Conservation (phyloP, 495 filamentous ascomycete species). For the Lophium mytilinum region DNA sequence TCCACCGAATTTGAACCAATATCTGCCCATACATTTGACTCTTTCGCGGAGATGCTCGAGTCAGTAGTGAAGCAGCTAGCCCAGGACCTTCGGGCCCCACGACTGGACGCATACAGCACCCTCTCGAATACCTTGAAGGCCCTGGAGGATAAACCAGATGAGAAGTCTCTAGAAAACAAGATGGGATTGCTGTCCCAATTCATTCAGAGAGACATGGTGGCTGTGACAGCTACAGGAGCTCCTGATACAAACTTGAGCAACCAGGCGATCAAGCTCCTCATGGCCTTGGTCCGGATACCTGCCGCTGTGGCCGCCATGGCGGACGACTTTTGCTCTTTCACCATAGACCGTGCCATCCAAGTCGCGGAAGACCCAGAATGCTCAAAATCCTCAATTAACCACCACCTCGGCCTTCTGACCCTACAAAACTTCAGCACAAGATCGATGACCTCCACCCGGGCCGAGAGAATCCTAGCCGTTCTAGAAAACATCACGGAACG, state of each 20-base stretch:
- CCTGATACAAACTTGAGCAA: slow-evolving; percentile 58
- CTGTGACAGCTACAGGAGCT: slow-evolving; percentile 33
- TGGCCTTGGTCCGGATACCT: slow-evolving; percentile 61
- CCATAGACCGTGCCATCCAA: slow-evolving; percentile 69
- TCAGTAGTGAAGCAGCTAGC: slow-evolving; percentile 73
- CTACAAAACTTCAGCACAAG: slow-evolving; percentile 67
- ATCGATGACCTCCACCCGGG: slow-evolving; percentile 61
- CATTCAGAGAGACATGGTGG: slow-evolving; percentile 66
- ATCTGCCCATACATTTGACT: slow-evolving; percentile 34
- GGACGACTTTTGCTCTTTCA: slow-evolving; percentile 67
- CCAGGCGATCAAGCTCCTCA: slow-evolving; percentile 66
- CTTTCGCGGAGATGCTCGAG: slow-evolving; percentile 70
- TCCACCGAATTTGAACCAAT: slow-evolving; percentile 23
- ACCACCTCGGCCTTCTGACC: slow-evolving; percentile 68
- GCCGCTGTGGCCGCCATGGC: slow-evolving; percentile 55
- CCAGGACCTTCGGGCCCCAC: slow-evolving; percentile 54
- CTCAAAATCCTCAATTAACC: slow-evolving; percentile 68
- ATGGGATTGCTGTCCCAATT: slow-evolving; percentile 66
- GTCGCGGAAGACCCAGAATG: slow-evolving; percentile 53
- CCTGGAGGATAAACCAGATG: slow-evolving; percentile 54
- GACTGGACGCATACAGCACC: slow-evolving; percentile 79
- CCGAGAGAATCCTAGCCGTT: slow-evolving; percentile 56
- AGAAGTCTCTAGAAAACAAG: slow-evolving; percentile 65
- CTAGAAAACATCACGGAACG: slow-evolving; percentile 65
- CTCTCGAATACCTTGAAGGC: slow-evolving; percentile 66